Evolutionary conservation across 176 grass and related monocot genomes (phyloP).

Genomic region (Bothriochloa decipiens): DNA sequence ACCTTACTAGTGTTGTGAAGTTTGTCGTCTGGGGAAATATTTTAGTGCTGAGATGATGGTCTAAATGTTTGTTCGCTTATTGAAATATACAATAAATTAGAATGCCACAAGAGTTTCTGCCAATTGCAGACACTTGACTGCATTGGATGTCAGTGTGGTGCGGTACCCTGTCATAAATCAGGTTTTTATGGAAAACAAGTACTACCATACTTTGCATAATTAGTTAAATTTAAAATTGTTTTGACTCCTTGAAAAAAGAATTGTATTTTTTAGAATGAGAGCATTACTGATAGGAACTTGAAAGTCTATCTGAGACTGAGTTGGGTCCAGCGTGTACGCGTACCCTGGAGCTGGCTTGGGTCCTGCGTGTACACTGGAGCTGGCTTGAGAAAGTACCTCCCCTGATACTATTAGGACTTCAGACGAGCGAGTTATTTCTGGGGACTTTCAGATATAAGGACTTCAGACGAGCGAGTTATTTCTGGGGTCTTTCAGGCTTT

Average conservation of each 20-base stretch:
- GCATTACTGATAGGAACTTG: background rate
- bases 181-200: background rate
- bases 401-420: background rate
- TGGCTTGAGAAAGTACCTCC: background rate
- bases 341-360: too few relatives aligned
- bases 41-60: background rate
- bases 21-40: background rate
- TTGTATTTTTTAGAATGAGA: background rate
- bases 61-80: background rate
- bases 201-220: background rate
- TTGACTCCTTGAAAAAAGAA: background rate
- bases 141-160: background rate
- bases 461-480: background rate
- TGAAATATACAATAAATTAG: background rate
- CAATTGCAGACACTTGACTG: background rate
- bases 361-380: too few relatives aligned
- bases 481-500: background rate
- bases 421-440: background rate
- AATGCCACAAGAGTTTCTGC: background rate
- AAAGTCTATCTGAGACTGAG: background rate
- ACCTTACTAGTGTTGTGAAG: conserved; percentile 11
- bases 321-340: too few relatives aligned
- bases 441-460: background rate
- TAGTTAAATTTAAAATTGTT: background rate
- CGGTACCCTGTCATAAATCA: background rate